These are phyloP conservation scores for Penicillium daleae DNA, from an alignment of 495 filamentous ascomycete species.

Conservation along the genomic window DNA sequence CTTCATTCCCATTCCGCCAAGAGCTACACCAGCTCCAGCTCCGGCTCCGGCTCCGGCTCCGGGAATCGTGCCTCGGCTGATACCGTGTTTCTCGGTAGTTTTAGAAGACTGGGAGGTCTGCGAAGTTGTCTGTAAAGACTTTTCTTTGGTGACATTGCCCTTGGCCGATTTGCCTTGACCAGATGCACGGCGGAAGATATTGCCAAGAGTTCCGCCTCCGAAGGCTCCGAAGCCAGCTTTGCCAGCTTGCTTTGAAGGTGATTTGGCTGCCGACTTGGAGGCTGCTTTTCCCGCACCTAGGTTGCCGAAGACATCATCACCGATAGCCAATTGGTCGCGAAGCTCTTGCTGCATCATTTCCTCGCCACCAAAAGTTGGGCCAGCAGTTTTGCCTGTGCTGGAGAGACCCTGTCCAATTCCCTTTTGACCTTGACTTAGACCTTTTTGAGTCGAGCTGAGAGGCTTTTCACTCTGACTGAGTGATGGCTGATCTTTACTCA, in stretches of 20 bases:
- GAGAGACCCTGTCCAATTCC: neutral
- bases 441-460: neutral
- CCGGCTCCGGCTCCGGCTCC: slow-evolving; percentile 1
- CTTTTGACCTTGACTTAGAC: neutral
- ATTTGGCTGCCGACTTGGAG: slow-evolving; percentile 1
- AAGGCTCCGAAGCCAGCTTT: neutral
- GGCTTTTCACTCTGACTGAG: neutral
- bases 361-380: neutral
- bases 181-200: slow-evolving; percentile 4
- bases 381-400: neutral
- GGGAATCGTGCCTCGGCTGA: neutral
- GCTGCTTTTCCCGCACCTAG: slow-evolving; percentile 4
- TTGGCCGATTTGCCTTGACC: slow-evolving; percentile 8
- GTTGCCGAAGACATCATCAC: slow-evolving; percentile 21
- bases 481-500: neutral
- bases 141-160: neutral
- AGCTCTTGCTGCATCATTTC: slow-evolving; percentile 17
- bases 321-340: slow-evolving; percentile 13
- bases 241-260: neutral
- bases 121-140: neutral
- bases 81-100: neutral
- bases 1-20: neutral
- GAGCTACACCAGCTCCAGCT: neutral
- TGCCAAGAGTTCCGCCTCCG: neutral
- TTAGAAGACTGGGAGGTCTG: neutral